phyloP scores from a whole-genome alignment of 129 eudicot genomes.

The Escallonia herrerae region DNA sequence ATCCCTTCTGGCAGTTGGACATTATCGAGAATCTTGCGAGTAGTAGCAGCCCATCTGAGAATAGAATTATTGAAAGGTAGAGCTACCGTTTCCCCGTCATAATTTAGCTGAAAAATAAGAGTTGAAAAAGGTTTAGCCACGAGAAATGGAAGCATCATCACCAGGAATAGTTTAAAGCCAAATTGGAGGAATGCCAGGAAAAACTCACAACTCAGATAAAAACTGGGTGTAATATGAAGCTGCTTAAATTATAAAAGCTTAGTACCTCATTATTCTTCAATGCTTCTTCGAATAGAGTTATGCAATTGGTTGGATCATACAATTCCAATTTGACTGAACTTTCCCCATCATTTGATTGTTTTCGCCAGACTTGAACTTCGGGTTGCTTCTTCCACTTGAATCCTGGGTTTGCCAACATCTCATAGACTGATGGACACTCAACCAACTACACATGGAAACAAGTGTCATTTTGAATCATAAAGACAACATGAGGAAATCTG shows the following conservation, averaged over 20 bases:
- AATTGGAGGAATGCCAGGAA: too few species aligned
- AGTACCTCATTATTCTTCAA: conserved; percentile 76
- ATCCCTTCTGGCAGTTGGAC: conserved; percentile 65
- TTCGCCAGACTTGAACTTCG: conserved; percentile 67
- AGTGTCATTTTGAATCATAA: background rate
- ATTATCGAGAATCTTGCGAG: conserved; percentile 59
- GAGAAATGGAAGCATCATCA: too few species aligned
- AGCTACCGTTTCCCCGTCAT: conserved; percentile 51
- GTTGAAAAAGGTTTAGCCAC: background rate
- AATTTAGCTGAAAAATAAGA: conserved; percentile 45
- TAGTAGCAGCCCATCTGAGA: conserved; percentile 71
- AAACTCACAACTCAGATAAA: too few species aligned
- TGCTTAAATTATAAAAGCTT: background rate
- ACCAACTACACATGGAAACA: conserved; percentile 41
- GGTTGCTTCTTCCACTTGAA: conserved; percentile 86
- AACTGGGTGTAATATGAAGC: too few species aligned
- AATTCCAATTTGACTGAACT: conserved; percentile 39
- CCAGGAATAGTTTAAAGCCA: too few species aligned
- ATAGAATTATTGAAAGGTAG: conserved; percentile 74
- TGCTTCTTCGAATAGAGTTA: conserved; percentile 62
- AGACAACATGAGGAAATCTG: background rate
- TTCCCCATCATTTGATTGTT: conserved; percentile 36
- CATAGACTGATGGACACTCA: conserved; percentile 88
- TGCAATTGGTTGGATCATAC: conserved; percentile 45
- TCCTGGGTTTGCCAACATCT: conserved; percentile 81